A percentile compares a stretch with the other conserved stretches of the same genome.
Evolutionary conservation across 352 stramenopile species (phyloP).

Genomic region (Thalassiosira oceanica): DNA sequence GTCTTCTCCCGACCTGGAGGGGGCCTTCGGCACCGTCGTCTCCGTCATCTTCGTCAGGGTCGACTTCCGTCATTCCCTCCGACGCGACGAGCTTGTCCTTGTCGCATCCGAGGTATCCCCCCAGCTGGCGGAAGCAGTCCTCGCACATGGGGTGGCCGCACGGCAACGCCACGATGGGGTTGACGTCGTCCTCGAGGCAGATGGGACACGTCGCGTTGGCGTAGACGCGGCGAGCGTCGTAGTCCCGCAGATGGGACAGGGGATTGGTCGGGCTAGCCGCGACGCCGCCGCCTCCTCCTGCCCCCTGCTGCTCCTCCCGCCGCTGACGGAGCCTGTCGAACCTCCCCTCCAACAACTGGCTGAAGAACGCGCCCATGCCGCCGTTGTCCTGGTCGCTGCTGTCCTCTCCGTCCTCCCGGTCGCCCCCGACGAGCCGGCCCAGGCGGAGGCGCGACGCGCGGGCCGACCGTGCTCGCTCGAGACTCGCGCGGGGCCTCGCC

Average conservation of each 20-base stretch:
- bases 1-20: background rate
- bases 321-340: too few species aligned
- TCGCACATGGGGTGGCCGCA: slow-evolving; percentile 28
- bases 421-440: too few species aligned
- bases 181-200: slow-evolving; percentile 15
- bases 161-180: slow-evolving; percentile 16
- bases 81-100: slow-evolving; percentile 13
- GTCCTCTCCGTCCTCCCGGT: too few species aligned
- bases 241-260: slow-evolving; percentile 5
- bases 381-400: too few species aligned
- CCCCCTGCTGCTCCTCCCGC: too few species aligned
- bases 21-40: background rate
- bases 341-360: too few species aligned
- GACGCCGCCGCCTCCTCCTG: too few species aligned
- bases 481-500: too few species aligned
- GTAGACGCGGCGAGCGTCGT: slow-evolving; percentile 5
- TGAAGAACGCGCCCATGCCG: too few species aligned
- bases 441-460: too few species aligned
- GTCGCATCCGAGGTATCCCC: slow-evolving; percentile 21
- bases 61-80: slow-evolving; percentile 3
- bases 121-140: slow-evolving; percentile 10
- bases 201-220: slow-evolving; percentile 24
- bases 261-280: slow-evolving; percentile 3
- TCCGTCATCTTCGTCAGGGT: too few species aligned
- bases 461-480: too few species aligned